Evolutionary conservation across 352 stramenopile genomes (phyloP), one percentile per base, ranked within the genome.

Genomic region (Phytophthora macrochlamydospora): DNA sequence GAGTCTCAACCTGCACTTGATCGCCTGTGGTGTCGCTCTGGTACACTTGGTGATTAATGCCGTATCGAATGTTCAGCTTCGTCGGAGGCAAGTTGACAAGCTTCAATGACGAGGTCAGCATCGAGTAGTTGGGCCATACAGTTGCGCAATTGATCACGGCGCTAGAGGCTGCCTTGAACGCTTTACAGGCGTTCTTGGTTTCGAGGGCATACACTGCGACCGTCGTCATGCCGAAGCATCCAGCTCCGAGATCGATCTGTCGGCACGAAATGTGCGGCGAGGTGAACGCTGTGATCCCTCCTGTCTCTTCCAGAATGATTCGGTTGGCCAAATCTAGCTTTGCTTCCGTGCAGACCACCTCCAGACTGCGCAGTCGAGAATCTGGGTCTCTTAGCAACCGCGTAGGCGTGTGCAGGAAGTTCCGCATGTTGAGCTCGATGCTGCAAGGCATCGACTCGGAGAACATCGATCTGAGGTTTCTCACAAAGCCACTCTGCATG

Each of bases 191-290:
- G 37, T 79, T 74, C 42, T 14, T 53, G 28, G 71, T 71, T 24
- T 76, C 63, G 30, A 79, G 35, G 29, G 67, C 59, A 30, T 73
- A 79, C 4, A 68, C 60, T 3, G 59, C 67, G 2, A 76, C 63
- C 9, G 71, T 71, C 24, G 71, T 76, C 67, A 76, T 66, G n/a
- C 71, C 71, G 6, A 76, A 74, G 18, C 52, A 40, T 8, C 62
- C 51, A 2, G 28, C 24, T 35, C 59, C 63, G 24, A 68, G 52
- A 44, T 71, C 55, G 11, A 79, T 57, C 45, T 71, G 57, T 14
- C 62, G 59, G n/a, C 55, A 75, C 0, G 57, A 50, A 35, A 75
- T 65, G 7, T 71, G 46, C 2, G 66, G 66, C 5, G 60, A 50
- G 2, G 54, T 67, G 33, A 66, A 61, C 13, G 53, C 43, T 18